Conservation (phyloP, 1,139 yeast species). For the Pichia sp. region DNA sequence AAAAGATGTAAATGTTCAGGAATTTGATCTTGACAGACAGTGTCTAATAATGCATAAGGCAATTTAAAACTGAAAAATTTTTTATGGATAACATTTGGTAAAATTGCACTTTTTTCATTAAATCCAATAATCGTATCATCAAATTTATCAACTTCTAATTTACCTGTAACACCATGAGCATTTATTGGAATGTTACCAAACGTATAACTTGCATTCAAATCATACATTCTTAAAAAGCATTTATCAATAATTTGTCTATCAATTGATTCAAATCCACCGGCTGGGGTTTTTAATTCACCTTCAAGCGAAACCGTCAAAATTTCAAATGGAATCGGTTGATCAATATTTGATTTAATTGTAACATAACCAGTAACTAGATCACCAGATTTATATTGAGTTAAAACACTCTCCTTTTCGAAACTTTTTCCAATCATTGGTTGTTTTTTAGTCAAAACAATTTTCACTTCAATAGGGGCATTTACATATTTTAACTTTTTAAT, state of each 20-base stretch:
- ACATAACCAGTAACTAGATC: slow-evolving; percentile 51
- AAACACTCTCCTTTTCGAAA: slow-evolving; percentile 28
- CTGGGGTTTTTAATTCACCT: slow-evolving; percentile 31
- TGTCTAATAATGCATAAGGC: slow-evolving; percentile 53
- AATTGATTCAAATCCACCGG: slow-evolving; percentile 1
- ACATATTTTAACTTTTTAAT: slow-evolving; percentile 29
- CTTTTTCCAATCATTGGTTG: slow-evolving; percentile 29
- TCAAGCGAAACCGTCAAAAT: slow-evolving; percentile 54
- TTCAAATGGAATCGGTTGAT: slow-evolving; percentile 42
- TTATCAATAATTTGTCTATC: slow-evolving; percentile 20
- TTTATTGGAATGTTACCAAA: slow-evolving; percentile 25
- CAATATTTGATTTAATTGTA: slow-evolving; percentile 37
- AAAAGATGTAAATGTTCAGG: slow-evolving; percentile 49
- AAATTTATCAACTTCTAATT: slow-evolving; percentile 8
- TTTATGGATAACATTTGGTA: slow-evolving; percentile 37
- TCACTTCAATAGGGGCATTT: slow-evolving; percentile 30
- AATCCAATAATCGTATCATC: slow-evolving; percentile 52
- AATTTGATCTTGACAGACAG: slow-evolving; percentile 48
- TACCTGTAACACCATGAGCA: slow-evolving; percentile 1
- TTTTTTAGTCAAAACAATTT: slow-evolving; percentile 33
- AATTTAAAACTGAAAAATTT: slow-evolving; percentile 50
- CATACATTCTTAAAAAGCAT: slow-evolving; percentile 35
- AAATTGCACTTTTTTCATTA: slow-evolving; percentile 42
- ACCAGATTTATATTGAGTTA: slow-evolving; percentile 47
- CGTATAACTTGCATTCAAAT: slow-evolving; percentile 37